Base-by-base conservation (phyloP, 441 rosid species). In the Daphne laureola region DNA sequence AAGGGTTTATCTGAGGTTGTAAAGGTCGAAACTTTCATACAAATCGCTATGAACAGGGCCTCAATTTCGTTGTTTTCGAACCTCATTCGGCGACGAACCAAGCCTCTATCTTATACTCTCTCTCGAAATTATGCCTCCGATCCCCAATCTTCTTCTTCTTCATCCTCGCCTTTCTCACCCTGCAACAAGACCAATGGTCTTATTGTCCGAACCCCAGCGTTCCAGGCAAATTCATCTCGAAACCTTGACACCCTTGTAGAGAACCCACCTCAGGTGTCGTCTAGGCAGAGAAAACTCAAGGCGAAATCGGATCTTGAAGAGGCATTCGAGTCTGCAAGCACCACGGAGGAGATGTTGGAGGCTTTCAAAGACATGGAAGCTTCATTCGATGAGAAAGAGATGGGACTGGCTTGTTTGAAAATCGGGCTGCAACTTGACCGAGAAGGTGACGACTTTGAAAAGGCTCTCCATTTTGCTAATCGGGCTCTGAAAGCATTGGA, bases 371-470 rank as follows among this genome's bases (percentile, higher is more conserved):
- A 68, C 47, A 92, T 89, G 97, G 98, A 86, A 72, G 57, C 77
- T 15, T 69, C 69, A 36, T 89, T 84, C 67, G 76, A 83, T 26
- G 97, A 80, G 57, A 72, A 71, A 56, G 98, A 79, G 58, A 81
- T 92, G 26, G 97, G 88, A 17, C 63, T 86, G 71, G 86, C 96
- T 18, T 72, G 83, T 5, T 50, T 92, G 65, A 89, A 89, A 67
- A 15, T 89, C 55, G 98, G 96, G 42, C 82, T 89, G 21, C 83
- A 84, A 69, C 92, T 92, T 68, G 92, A 92, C 51, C 88, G 76
- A 17, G 87, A 86, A 72, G 95, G 87, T 71, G 87, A 78, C 58
- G 84, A 86, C 76, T 95, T 92, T 41, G 73, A 78, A 67, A 78
- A 64, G 74, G 68, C 82, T 56, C 49, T 92, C 5, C 68, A 71